phyloP scores from a whole-genome alignment of 768 basidiomycete species.

The Boletus rex-veris region DNA sequence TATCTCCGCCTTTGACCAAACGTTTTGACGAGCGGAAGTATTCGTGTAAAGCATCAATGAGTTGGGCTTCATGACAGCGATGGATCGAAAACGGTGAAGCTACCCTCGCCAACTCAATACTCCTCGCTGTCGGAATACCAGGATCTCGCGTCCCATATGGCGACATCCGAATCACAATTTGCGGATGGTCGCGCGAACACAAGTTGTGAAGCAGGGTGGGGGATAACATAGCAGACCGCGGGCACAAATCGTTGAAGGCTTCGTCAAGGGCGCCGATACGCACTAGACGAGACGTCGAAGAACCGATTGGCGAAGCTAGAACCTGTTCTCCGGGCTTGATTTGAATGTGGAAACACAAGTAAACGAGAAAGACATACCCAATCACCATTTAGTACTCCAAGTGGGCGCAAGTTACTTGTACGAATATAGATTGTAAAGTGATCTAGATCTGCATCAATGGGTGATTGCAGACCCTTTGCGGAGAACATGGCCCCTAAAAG shows the following conservation, averaged over 20 bases:
- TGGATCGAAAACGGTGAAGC: slow-evolving; percentile 69
- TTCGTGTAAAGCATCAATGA: slow-evolving; percentile 56
- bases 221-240: slow-evolving; percentile 34
- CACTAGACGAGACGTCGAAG: slow-evolving; percentile 47
- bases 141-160: slow-evolving; percentile 61
- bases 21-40: slow-evolving; percentile 56
- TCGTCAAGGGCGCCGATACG: slow-evolving; percentile 54
- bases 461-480: slow-evolving; percentile 32
- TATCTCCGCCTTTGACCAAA: slow-evolving; percentile 69
- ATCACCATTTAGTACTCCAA: slow-evolving; percentile 70
- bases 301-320: slow-evolving; percentile 39
- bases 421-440: slow-evolving; percentile 59
- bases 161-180: slow-evolving; percentile 45
- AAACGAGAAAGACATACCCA: slow-evolving; percentile 52
- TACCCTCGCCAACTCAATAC: slow-evolving; percentile 76
- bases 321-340: slow-evolving; percentile 39
- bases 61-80: slow-evolving; percentile 58
- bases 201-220: slow-evolving; percentile 57
- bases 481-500: slow-evolving; percentile 21
- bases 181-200: slow-evolving; percentile 25
- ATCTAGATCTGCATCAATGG: slow-evolving; percentile 38
- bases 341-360: not conserved
- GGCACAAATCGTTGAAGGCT: slow-evolving; percentile 35
- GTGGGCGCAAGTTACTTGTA: slow-evolving; percentile 57
- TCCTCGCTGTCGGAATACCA: slow-evolving; percentile 61